Evolutionary conservation across 179 eudicot species (phyloP), one percentile per base, ranked within the genome.

Genomic region (Heliamphora pulchella): DNA sequence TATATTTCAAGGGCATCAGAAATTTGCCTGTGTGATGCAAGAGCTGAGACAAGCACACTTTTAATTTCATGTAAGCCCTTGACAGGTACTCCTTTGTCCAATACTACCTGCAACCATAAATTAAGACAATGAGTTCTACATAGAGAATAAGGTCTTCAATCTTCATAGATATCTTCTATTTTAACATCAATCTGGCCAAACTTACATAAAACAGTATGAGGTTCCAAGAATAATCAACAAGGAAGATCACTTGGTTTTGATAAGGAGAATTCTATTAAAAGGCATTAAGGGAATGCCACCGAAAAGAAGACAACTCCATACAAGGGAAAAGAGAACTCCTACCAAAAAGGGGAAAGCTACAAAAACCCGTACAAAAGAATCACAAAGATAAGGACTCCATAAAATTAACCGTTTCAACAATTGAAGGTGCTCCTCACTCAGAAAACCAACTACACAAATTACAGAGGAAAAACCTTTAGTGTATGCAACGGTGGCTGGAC

Each of bases 31-130:
- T 88, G 84, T 66, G 83, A 78, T 65, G 96, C 98, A 81, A 96
- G 92, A 79, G 96, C 86, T 3, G 89, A 87, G 65, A 90, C 87
- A 79, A 96, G 97, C 69, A 75, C 91, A 83, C 94, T 91, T 90
- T 84, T 91, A 15, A 94, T 78, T 85, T 92, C 97, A 82, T 83
- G 87, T 20, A 85, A 66, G 88, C 64, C 62, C 88, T 88, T 92
- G 7, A 43, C 80, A 9, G 88, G 89, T 84, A 94, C 78, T 43
- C 77, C 86, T 79, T 85, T 76, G 80, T 90, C 89, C 59, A 68
- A 76, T 63, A 88, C 81, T 73, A 95, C 94, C 98, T 95, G 87
- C 76, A 69, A 76, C 66, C 62, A 71, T 74, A 62, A 15, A 51
- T 54, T 54, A 47, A 46, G 50, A 48, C 77, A 51, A 54, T 59